These are phyloP conservation scores for Flaveria sonorensis DNA, from an alignment of 129 eudicot genomes.

Conservation along the genomic window DNA sequence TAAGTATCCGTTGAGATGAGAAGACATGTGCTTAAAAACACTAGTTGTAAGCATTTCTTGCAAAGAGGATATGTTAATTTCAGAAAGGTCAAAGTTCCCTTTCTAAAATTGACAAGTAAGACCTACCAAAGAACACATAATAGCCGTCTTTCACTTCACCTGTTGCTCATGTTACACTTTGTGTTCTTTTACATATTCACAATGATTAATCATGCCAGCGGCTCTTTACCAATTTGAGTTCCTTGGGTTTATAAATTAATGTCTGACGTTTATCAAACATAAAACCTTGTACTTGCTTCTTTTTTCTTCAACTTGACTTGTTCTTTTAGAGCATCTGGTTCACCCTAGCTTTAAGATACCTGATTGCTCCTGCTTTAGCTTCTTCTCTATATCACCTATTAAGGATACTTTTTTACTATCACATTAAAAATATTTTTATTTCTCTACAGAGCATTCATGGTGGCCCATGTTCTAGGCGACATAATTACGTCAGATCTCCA, in stretches of 20 bases:
- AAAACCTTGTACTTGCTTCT: background rate
- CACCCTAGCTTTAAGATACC: background rate
- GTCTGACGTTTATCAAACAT: background rate
- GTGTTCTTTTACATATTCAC: background rate
- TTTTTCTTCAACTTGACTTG: background rate
- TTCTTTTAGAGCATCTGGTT: background rate
- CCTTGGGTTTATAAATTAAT: background rate
- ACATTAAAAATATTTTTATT: conserved; percentile 3
- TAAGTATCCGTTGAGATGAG: background rate
- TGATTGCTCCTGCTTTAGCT: background rate
- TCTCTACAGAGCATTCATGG: conserved; percentile 69
- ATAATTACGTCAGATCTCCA: conserved; percentile 62
- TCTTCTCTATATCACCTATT: background rate
- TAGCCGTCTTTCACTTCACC: background rate
- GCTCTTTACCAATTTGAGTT: background rate
- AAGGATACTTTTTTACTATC: conserved; percentile 20
- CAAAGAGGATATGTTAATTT: background rate
- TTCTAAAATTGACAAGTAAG: background rate
- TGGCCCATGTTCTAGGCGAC: conserved; percentile 89
- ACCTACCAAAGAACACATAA: background rate
- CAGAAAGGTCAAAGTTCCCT: background rate
- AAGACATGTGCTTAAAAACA: background rate
- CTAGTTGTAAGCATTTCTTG: background rate
- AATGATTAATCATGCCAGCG: background rate
- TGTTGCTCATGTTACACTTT: background rate